Evolutionary conservation across 495 filamentous ascomycete species (phyloP).

Genomic region (Cercophora newfieldiana): DNA sequence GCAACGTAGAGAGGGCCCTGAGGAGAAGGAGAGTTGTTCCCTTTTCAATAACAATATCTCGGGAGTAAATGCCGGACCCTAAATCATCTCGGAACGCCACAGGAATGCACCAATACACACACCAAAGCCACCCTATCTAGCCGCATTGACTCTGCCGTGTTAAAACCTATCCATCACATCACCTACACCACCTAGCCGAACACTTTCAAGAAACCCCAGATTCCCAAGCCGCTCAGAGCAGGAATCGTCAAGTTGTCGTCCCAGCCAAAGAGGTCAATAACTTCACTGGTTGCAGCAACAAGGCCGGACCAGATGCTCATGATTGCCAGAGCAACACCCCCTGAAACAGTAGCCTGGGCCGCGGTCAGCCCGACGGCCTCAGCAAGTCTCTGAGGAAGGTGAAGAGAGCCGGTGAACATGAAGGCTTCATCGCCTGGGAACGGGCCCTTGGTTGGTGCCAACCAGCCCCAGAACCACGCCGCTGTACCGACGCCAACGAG

Average conservation of each 20-base stretch:
- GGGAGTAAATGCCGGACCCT: neutral
- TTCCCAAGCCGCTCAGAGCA: constrained; percentile 81
- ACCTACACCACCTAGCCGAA: constrained; percentile 60
- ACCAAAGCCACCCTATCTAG: neutral
- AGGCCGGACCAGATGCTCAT: constrained; percentile 87
- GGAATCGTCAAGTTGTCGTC: constrained; percentile 98
- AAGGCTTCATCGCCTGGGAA: constrained; percentile 71
- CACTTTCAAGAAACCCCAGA: constrained; percentile 91
- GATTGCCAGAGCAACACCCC: constrained; percentile 72
- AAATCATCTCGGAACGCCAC: neutral
- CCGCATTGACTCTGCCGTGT: neutral
- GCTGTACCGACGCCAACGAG: constrained; percentile 78
- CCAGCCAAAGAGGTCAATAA: constrained; percentile 85
- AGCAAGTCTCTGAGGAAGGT: constrained; percentile 57
- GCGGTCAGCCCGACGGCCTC: constrained; percentile 52
- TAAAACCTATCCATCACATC: neutral
- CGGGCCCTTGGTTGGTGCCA: constrained; percentile 68
- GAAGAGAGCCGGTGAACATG: constrained; percentile 76
- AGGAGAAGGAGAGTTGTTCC: neutral
- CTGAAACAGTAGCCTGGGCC: constrained; percentile 54
- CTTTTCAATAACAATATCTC: neutral
- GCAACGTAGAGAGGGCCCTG: neutral
- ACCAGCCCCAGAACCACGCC: constrained; percentile 80
- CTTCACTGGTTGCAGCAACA: constrained; percentile 84
- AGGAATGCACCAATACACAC: neutral